Evolutionary conservation across 345 rosid species (phyloP).

Genomic region (Punica granatum): DNA sequence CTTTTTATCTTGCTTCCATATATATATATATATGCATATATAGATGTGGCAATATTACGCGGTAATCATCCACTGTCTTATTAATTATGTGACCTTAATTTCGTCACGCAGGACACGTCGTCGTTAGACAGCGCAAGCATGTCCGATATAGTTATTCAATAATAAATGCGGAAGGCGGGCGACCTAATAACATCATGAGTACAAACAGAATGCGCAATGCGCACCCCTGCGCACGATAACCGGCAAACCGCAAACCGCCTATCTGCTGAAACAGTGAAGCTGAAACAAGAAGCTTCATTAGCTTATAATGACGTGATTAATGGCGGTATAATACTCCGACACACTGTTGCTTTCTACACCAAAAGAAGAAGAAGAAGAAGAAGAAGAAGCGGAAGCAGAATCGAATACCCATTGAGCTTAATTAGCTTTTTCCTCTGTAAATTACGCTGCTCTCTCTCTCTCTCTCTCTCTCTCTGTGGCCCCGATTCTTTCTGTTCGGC

Average conservation of each 20-base stretch:
- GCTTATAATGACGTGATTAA: no score
- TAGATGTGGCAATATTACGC: no score
- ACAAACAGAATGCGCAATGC: neutral
- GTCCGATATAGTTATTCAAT: neutral
- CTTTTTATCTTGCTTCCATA: no score
- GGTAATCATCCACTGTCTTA: no score
- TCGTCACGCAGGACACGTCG: no score
- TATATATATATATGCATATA: no score
- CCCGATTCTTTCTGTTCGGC: neutral
- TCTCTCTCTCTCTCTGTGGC: neutral
- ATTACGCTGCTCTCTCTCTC: neutral
- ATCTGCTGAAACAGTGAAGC: no score
- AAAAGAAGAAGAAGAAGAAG: neutral
- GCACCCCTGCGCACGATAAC: neutral
- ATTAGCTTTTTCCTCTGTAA: neutral
- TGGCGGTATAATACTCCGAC: no score
- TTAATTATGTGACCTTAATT: no score
- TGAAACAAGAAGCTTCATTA: no score
- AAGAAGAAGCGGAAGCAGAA: neutral
- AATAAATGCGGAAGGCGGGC: neutral
- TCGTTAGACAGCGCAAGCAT: neutral
- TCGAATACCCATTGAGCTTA: neutral
- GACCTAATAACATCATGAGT: neutral
- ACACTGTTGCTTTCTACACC: no score
- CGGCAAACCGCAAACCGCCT: no score